Evolutionary conservation across 441 rosid genomes (phyloP).

Genomic region (Isatis lusitanica): DNA sequence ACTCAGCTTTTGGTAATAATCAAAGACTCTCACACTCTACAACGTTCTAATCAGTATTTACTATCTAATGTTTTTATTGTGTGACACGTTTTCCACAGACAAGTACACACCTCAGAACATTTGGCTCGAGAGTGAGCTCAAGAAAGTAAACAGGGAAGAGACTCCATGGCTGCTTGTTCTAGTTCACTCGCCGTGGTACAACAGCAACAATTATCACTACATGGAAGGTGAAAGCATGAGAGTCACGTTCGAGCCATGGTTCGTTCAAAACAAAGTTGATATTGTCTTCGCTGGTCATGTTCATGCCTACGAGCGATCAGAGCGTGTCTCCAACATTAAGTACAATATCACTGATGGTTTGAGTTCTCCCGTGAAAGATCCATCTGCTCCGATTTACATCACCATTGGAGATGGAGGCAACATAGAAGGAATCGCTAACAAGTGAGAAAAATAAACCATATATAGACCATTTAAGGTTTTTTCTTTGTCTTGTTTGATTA

Average conservation of each 20-base stretch:
- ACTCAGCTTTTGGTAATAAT: slow-evolving; percentile 57
- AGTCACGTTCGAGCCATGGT: slow-evolving; percentile 64
- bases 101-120: slow-evolving; percentile 63
- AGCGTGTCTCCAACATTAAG: slow-evolving; percentile 43
- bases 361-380: slow-evolving; percentile 46
- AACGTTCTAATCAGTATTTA: neutral
- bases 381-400: slow-evolving; percentile 54
- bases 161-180: slow-evolving; percentile 77
- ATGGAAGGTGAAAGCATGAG: slow-evolving; percentile 86
- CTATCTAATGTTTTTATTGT: neutral
- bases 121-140: slow-evolving; percentile 61
- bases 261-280: slow-evolving; percentile 67
- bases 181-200: slow-evolving; percentile 59
- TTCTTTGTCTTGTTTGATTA: neutral
- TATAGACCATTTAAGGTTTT: neutral
- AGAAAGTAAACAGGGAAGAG: slow-evolving; percentile 59
- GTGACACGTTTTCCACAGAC: slow-evolving; percentile 30
- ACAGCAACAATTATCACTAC: slow-evolving; percentile 59
- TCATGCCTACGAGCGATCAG: slow-evolving; percentile 72
- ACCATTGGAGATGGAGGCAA: slow-evolving; percentile 74
- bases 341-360: slow-evolving; percentile 50
- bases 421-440: slow-evolving; percentile 63
- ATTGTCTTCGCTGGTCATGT: slow-evolving; percentile 73
- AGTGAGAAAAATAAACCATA: slow-evolving; percentile 26
- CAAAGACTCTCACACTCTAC: neutral